These are phyloP conservation scores for Pythium grandisporangium DNA, from an alignment of 352 stramenopile species.

Conservation along the genomic window DNA sequence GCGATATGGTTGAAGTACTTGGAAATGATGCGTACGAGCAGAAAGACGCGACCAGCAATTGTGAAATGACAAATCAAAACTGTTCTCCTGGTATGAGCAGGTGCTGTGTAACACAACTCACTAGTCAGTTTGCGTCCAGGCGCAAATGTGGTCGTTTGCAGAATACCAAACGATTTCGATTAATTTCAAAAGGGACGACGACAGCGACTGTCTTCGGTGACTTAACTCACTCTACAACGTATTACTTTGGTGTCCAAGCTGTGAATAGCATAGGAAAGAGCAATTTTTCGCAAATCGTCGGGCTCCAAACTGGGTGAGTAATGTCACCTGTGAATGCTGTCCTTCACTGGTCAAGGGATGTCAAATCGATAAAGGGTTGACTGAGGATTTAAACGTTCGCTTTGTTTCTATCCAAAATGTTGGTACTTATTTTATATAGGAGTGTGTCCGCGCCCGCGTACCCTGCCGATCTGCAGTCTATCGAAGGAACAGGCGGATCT, in stretches of 20 bases:
- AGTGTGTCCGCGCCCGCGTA: slow-evolving; percentile 23
- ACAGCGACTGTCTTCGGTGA: slow-evolving; percentile 19
- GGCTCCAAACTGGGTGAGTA: slow-evolving; percentile 29
- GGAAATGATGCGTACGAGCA: slow-evolving; percentile 17
- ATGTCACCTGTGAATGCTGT: no score
- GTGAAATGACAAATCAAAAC: no score
- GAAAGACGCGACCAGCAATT: no score
- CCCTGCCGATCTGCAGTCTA: slow-evolving; percentile 15
- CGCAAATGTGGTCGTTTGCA: slow-evolving; percentile 16
- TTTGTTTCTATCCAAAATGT: neutral
- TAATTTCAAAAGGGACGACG: slow-evolving; percentile 21
- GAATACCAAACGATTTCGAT: slow-evolving; percentile 2
- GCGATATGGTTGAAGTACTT: slow-evolving; percentile 16
- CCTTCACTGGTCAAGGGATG: no score
- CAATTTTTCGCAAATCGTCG: slow-evolving; percentile 14
- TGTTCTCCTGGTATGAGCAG: slow-evolving; percentile 26
- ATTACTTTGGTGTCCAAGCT: slow-evolving; percentile 42
- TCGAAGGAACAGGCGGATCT: slow-evolving; percentile 27
- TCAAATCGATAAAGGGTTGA: no score
- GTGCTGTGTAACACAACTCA: slow-evolving; percentile 30
- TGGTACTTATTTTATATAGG: slow-evolving; percentile 9
- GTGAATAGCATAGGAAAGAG: slow-evolving; percentile 30
- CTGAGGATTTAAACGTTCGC: no score
- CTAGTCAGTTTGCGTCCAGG: slow-evolving; percentile 7
- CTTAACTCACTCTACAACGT: slow-evolving; percentile 35